Base-by-base conservation (phyloP, 495 filamentous ascomycete species). In the Xylaria telfairii region DNA sequence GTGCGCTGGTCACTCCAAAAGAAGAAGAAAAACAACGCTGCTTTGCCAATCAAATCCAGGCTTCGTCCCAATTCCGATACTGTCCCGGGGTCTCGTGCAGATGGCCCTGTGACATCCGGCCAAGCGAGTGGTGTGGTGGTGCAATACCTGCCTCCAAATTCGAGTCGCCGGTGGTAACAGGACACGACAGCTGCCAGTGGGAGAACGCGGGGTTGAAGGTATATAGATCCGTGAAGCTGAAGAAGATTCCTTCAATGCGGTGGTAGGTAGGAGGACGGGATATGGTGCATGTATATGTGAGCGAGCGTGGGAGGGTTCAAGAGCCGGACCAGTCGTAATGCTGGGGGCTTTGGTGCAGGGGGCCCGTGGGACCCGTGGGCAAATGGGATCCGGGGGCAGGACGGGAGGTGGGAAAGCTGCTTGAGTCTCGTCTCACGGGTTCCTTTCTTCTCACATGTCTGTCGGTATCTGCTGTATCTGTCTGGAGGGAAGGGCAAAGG, bases 1-100 rank as follows among this genome's bases (percentile, higher is more conserved):
- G 73, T 70, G 73, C 72, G 65, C 68, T 70, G 59, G 59, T 65
- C 24, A n/a, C 67, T 69, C 65, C 44, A 65, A 73, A 61, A 62
- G 65, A 37, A 67, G 41, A 63, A 57, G 49, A 65, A 51, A 59
- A 64, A 34, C 57, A 70, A 65, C 64, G 70, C 66, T 66, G 66
- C 70, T 64, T 73, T 60, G 49, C 76, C 75, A 77, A 77, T 78
- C 74, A 75, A 77, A 69, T 61, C 44, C 21, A 44, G 59, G 70
- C 72, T 71, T 65, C 62, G 56, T 71, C 69, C 66, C 65, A 72
- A 69, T 71, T 72, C 73, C 73, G 74, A 75, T 72, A 77, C 76
- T 73, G 67, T 67, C 67, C 61, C 60, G 57, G 68, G 73, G 75
- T 72, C 75, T 72, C 65, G 68, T 54, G 70, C 64, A 64, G 75